Percentiles rank a stretch among this genome's conserved stretches.
Conservation (phyloP, 2,329 filamentous ascomycete species). For the Fusarium penzigii region DNA sequence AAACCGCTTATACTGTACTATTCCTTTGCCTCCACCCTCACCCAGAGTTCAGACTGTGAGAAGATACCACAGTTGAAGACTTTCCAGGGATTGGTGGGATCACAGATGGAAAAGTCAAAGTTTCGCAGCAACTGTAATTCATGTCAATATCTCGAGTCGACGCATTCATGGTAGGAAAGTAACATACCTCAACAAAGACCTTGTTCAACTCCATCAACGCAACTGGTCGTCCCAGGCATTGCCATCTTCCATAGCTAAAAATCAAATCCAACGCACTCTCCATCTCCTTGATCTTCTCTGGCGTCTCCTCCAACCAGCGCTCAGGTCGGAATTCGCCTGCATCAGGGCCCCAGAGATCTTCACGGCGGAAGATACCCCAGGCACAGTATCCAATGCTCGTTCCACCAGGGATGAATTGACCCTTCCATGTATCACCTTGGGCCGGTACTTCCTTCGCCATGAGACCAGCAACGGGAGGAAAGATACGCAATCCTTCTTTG, state of each 20-base stretch:
- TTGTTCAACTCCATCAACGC: conserved; percentile 43
- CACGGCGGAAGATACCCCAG: conserved; percentile 36
- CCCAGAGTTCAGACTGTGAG: conserved; percentile 33
- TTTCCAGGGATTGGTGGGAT: conserved; percentile 34
- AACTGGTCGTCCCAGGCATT: conserved; percentile 41
- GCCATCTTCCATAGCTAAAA: conserved; percentile 41
- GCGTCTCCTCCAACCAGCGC: conserved; percentile 38
- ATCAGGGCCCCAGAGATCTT: conserved; percentile 38
- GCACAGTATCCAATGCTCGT: conserved; percentile 36
- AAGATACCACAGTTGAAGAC: conserved; percentile 34
- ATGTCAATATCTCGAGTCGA: background rate
- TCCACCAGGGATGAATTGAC: conserved; percentile 34
- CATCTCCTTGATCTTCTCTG: conserved; percentile 35
- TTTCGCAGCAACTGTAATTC: conserved; percentile 29
- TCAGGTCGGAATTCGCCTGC: conserved; percentile 37
- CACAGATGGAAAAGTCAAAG: conserved; percentile 33
- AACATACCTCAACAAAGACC: conserved; percentile 42
- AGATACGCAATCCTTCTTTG: conserved; percentile 46
- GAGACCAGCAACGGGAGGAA: conserved; percentile 37
- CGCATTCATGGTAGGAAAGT: background rate
- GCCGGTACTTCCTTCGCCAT: conserved; percentile 38
- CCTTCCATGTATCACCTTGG: conserved; percentile 34
- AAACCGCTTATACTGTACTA: no score
- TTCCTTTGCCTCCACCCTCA: conserved; percentile 6
- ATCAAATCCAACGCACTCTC: conserved; percentile 40